Conservation (phyloP, 495 filamentous ascomycete species). For the Bombardia bombarda region DNA sequence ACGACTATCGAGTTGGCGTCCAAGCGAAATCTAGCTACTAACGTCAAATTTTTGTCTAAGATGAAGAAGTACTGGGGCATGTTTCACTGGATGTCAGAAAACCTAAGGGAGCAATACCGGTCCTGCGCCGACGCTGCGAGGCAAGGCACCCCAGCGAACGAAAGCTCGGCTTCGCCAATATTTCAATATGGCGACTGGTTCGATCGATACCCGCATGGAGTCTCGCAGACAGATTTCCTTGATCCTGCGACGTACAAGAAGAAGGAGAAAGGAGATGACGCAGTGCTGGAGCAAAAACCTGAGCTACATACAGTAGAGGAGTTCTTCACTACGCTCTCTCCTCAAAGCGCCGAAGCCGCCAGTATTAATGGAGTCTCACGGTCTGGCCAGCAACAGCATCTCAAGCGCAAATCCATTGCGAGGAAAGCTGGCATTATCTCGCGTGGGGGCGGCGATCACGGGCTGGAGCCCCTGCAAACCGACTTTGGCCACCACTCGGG, state of each 20-base stretch:
- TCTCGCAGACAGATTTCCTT: slow-evolving; percentile 74
- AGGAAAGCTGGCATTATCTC: slow-evolving; percentile 34
- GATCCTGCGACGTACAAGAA: slow-evolving; percentile 61
- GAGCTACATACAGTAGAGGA: slow-evolving; percentile 92
- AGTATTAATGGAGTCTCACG: slow-evolving; percentile 20
- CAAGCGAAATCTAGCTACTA: slow-evolving; percentile 80
- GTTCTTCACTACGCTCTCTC: slow-evolving; percentile 79
- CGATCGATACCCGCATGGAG: slow-evolving; percentile 86
- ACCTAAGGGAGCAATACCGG: slow-evolving; percentile 82
- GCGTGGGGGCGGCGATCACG: slow-evolving; percentile 25
- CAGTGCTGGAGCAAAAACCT: slow-evolving; percentile 73
- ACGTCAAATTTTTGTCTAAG: slow-evolving; percentile 81
- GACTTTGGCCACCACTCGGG: slow-evolving; percentile 25
- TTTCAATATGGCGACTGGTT: slow-evolving; percentile 99
- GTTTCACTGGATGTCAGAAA: slow-evolving; percentile 94
- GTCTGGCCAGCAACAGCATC: slow-evolving; percentile 20
- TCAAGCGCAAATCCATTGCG: slow-evolving; percentile 37
- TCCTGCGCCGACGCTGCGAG: slow-evolving; percentile 72
- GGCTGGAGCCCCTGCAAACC: slow-evolving; percentile 34
- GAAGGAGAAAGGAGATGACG: slow-evolving; percentile 70
- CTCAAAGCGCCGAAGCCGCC: slow-evolving; percentile 36
- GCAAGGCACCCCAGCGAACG: slow-evolving; percentile 41
- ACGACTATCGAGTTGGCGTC: slow-evolving; percentile 63
- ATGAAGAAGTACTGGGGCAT: slow-evolving; percentile 98
- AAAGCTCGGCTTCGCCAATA: slow-evolving; percentile 53